Evolutionary conservation across 202 grass and related monocot genomes (phyloP).

Genomic region (Eragrostis tef): DNA sequence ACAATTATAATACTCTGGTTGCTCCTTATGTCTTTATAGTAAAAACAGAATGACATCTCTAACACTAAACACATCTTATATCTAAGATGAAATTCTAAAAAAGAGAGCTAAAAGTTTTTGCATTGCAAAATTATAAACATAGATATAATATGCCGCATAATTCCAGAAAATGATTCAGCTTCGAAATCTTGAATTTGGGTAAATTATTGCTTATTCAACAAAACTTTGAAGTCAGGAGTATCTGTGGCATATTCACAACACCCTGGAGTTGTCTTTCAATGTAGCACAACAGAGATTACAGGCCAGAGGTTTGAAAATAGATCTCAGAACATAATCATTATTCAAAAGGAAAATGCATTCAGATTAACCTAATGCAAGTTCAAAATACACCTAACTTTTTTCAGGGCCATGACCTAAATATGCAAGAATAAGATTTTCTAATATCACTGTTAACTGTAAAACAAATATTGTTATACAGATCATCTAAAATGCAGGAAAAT

Average conservation of each 20-base stretch:
- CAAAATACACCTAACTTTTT: background rate
- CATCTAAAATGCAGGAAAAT: background rate
- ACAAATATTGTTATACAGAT: background rate
- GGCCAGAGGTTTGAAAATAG: background rate
- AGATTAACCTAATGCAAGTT: background rate
- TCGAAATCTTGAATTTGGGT: background rate
- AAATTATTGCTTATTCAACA: background rate
- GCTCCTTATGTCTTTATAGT: too few relatives aligned
- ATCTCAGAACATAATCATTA: background rate
- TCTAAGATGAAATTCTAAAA: too few relatives aligned
- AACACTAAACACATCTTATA: too few relatives aligned
- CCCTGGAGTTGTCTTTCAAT: background rate
- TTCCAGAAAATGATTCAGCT: background rate
- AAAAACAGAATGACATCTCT: too few relatives aligned
- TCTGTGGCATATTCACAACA: background rate
- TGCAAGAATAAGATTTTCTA: background rate
- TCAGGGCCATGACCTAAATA: constrained; percentile 10
- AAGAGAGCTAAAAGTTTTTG: background rate
- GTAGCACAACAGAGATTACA: background rate
- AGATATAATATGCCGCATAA: constrained; percentile 7
- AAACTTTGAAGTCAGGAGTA: background rate
- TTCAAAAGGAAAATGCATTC: background rate
- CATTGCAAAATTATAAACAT: constrained; percentile 2
- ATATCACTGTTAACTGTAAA: constrained; percentile 6
- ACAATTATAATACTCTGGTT: too few relatives aligned